Conservation (phyloP, 768 basidiomycete genomes). For the Termitomyces sp. region DNA sequence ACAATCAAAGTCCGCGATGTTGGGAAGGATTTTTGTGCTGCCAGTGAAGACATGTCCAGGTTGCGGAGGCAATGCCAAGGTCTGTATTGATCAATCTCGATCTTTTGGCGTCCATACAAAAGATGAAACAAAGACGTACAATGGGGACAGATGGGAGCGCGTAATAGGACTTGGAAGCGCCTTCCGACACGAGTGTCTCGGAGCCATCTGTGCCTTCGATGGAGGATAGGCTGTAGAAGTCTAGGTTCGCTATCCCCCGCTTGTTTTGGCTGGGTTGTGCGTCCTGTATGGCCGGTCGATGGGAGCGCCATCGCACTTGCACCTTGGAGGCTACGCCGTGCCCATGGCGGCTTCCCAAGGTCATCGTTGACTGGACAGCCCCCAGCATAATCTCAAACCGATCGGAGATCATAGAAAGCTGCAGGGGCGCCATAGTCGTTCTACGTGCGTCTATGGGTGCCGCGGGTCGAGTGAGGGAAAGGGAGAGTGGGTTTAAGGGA, state of each 20-base stretch:
- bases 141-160: background rate
- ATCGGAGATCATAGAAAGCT: conserved; percentile 3
- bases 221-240: conserved; percentile 4
- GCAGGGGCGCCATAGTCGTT: conserved; percentile 2
- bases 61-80: background rate
- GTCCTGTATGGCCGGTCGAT: conserved; percentile 4
- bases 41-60: conserved; percentile 1
- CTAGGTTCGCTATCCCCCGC: background rate
- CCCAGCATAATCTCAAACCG: conserved; percentile 6
- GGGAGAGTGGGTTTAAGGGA: background rate
- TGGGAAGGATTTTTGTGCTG: conserved; percentile 11
- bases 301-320: conserved; percentile 2
- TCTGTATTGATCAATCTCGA: background rate
- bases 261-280: background rate
- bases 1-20: conserved; percentile 12
- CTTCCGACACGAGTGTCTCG: conserved; percentile 4
- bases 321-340: background rate
- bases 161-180: background rate
- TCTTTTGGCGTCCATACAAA: background rate
- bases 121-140: conserved; percentile 2
- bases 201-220: conserved; percentile 8
- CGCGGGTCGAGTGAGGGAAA: background rate
- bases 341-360: background rate
- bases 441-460: background rate
- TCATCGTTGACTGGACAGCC: conserved; percentile 2